A percentile compares a stretch with the other conserved stretches of the same genome.
phyloP scores from a whole-genome alignment of 176 grass and related monocot species.

The Musa acuminata region DNA sequence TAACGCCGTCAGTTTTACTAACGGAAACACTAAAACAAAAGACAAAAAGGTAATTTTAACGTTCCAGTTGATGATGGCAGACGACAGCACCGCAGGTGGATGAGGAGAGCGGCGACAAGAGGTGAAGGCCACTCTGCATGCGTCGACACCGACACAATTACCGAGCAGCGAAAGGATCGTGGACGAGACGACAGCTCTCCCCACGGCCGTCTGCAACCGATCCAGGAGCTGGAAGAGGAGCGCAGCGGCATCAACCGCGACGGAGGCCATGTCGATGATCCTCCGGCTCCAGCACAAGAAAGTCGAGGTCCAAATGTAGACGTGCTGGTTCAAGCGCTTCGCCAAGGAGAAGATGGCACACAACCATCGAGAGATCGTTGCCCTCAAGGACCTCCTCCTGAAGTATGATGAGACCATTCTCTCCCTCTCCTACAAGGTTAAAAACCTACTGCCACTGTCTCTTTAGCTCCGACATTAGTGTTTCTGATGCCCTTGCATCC shows the following conservation, averaged over 20 bases:
- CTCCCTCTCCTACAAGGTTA: constrained; percentile 25
- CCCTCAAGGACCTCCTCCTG: constrained; percentile 34
- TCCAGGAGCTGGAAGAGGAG: constrained; percentile 44
- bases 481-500: neutral
- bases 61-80: too few species aligned
- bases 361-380: constrained; percentile 24
- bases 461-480: constrained; percentile 8
- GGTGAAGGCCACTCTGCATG: too few species aligned
- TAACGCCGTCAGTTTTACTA: too few species aligned
- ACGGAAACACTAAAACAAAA: too few species aligned
- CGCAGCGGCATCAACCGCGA: constrained; percentile 34
- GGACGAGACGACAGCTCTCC: constrained; percentile 20
- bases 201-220: constrained; percentile 14
- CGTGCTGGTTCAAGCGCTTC: constrained; percentile 47
- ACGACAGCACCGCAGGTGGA: too few species aligned
- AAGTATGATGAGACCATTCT: constrained; percentile 21
- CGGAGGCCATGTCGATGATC: constrained; percentile 83
- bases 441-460: constrained; percentile 41
- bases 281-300: constrained; percentile 65
- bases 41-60: too few species aligned
- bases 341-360: constrained; percentile 59
- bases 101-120: too few species aligned
- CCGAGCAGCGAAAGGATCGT: neutral
- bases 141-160: too few species aligned
- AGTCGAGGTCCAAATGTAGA: constrained; percentile 60